These are phyloP conservation scores for Mycosphaerella sp. DNA, from an alignment of 2,329 filamentous ascomycete species.

Conservation along the genomic window DNA sequence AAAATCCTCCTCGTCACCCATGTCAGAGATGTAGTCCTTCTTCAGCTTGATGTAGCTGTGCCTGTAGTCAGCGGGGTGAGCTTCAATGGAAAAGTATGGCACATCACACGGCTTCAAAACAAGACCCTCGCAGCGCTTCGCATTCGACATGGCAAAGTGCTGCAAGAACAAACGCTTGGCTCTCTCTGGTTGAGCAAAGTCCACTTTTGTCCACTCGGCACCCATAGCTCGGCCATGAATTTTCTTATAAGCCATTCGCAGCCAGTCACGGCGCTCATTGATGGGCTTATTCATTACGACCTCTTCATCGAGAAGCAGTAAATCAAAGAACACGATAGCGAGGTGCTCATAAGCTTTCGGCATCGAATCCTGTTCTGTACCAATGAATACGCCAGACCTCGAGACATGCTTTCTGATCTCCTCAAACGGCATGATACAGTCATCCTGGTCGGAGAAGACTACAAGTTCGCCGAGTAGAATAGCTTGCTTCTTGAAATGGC, in stretches of 20 bases:
- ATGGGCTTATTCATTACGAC: conserved; percentile 49
- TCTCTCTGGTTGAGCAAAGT: conserved; percentile 49
- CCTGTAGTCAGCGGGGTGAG: conserved; percentile 15
- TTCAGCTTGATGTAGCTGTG: conserved; percentile 68
- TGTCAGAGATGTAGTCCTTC: conserved; percentile 71
- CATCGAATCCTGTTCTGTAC: conserved; percentile 61
- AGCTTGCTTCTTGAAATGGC: conserved; percentile 57
- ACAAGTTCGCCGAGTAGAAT: conserved; percentile 81
- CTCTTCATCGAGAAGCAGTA: conserved; percentile 52
- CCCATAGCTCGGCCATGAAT: conserved; percentile 60
- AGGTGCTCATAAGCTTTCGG: conserved; percentile 50
- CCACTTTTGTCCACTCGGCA: conserved; percentile 59
- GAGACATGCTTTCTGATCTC: conserved; percentile 75
- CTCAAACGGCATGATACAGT: conserved; percentile 66
- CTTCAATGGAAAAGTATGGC: conserved; percentile 57
- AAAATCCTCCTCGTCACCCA: conserved; percentile 71
- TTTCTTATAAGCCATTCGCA: conserved; percentile 51
- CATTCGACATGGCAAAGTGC: conserved; percentile 62
- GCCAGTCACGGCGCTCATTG: conserved; percentile 53
- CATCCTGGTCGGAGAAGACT: conserved; percentile 63
- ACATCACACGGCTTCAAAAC: conserved; percentile 70
- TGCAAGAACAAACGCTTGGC: conserved; percentile 53
- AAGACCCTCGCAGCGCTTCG: conserved; percentile 65
- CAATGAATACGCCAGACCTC: conserved; percentile 63
- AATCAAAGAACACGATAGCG: conserved; percentile 57